Conservation (phyloP, 2,329 filamentous ascomycete species). For the Colletotrichum caudatum region DNA sequence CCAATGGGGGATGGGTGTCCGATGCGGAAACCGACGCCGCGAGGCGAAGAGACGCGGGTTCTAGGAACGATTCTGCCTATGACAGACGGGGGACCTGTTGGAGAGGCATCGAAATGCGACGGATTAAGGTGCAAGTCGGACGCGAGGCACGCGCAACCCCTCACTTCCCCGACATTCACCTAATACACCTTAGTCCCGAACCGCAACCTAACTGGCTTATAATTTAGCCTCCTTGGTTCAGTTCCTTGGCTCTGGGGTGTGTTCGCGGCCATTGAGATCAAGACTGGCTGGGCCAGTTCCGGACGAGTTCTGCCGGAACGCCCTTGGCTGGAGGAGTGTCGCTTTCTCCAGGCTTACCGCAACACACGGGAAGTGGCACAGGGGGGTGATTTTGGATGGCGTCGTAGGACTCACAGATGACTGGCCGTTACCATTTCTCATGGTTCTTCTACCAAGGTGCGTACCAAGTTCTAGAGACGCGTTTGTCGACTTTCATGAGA, state of each 20-base stretch:
- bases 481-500: background rate
- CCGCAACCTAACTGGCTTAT: constrained; percentile 24
- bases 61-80: constrained; percentile 25
- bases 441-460: background rate
- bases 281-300: constrained; percentile 7
- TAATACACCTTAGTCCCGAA: constrained; percentile 45
- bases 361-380: constrained; percentile 5
- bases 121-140: constrained; percentile 32
- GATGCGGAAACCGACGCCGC: constrained; percentile 15
- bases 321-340: constrained; percentile 18
- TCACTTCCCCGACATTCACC: constrained; percentile 50
- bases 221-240: background rate
- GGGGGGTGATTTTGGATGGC: background rate
- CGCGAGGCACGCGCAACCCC: constrained; percentile 40
- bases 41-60: constrained; percentile 10
- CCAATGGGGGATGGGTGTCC: constrained; percentile 16
- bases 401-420: background rate
- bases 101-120: constrained; percentile 36
- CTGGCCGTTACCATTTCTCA: background rate
- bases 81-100: constrained; percentile 1
- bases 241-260: constrained; percentile 5
- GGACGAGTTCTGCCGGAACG: constrained; percentile 24
- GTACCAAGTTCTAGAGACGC: background rate
- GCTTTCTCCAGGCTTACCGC: background rate
- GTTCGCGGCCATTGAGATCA: constrained; percentile 28